Percentiles rank a stretch among this genome's conserved stretches.
Evolutionary conservation across 257 asterid species (phyloP).

Genomic region (Cruciata laevipes): DNA sequence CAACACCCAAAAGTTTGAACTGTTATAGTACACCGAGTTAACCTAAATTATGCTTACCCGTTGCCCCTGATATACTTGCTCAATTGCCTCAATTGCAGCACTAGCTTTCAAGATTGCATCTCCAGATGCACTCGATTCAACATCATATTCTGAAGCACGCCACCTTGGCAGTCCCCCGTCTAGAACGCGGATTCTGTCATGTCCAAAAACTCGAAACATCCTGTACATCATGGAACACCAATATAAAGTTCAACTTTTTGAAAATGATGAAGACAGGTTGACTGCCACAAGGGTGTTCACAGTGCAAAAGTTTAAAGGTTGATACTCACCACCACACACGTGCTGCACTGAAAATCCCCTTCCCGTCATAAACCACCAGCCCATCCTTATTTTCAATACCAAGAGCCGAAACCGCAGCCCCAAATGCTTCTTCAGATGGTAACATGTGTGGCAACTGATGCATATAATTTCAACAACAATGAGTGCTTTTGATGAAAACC

Average conservation of each 20-base stretch:
- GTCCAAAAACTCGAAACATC: slow-evolving; percentile 99
- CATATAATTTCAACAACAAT: slow-evolving; percentile 16
- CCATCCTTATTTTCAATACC: slow-evolving; percentile 90
- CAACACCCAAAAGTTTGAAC: background rate
- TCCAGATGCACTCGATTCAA: slow-evolving; percentile 95
- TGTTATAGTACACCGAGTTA: background rate
- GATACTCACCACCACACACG: slow-evolving; percentile 97
- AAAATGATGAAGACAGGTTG: background rate
- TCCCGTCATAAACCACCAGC: slow-evolving; percentile 91
- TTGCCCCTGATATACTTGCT: slow-evolving; percentile 76
- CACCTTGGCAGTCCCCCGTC: slow-evolving; percentile 95
- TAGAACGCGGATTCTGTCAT: slow-evolving; percentile 85
- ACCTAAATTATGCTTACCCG: slow-evolving; percentile 23
- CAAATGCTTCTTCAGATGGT: slow-evolving; percentile 96
- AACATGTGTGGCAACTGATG: slow-evolving; percentile 94
- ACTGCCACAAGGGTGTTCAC: background rate
- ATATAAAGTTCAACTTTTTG: background rate
- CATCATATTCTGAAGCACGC: slow-evolving; percentile 82
- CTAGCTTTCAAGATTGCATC: slow-evolving; percentile 95
- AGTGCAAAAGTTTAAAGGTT: slow-evolving; percentile 5
- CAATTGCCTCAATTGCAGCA: slow-evolving; percentile 98
- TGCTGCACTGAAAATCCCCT: slow-evolving; percentile 97
- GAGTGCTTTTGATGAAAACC: background rate
- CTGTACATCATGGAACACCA: slow-evolving; percentile 29
- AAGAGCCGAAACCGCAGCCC: slow-evolving; percentile 96